Percentiles rank a stretch among this genome's conserved stretches.
These are phyloP conservation scores for Fusarium longipes DNA, from an alignment of 2,329 filamentous ascomycete species.

Conservation along the genomic window DNA sequence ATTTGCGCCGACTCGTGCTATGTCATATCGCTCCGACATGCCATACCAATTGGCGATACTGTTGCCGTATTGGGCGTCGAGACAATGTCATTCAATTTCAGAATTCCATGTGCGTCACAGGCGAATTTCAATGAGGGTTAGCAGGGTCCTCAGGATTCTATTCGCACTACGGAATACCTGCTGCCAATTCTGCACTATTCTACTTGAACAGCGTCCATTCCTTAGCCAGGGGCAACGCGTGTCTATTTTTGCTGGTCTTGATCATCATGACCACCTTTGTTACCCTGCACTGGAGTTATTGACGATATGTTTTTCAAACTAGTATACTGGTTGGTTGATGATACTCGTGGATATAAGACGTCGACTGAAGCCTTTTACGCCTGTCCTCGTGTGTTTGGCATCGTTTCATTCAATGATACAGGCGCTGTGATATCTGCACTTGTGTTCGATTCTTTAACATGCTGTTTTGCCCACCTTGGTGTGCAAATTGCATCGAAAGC, in stretches of 20 bases:
- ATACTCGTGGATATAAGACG: not conserved
- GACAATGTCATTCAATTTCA: slow-evolving; percentile 18
- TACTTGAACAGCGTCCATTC: slow-evolving; percentile 16
- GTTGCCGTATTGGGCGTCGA: slow-evolving; percentile 13
- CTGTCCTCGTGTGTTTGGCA: not conserved
- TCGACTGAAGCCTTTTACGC: not conserved
- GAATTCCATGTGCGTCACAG: slow-evolving; percentile 29
- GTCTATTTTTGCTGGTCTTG: slow-evolving; percentile 23
- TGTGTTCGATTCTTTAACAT: not conserved
- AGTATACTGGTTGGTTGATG: not conserved
- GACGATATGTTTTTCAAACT: slow-evolving; percentile 3
- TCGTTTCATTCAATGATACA: not conserved
- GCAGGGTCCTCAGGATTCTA: slow-evolving; percentile 3
- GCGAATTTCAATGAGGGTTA: slow-evolving; percentile 37
- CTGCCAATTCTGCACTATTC: slow-evolving; percentile 14
- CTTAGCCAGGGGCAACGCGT: slow-evolving; percentile 29
- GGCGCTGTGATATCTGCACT: not conserved
- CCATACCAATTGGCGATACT: slow-evolving; percentile 26
- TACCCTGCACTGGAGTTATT: slow-evolving; percentile 29
- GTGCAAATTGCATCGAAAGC: not conserved
- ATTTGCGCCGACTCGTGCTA: slow-evolving; percentile 21
- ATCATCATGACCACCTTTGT: not conserved
- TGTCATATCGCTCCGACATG: slow-evolving; percentile 18
- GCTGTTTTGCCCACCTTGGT: not conserved
- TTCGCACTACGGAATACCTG: slow-evolving; percentile 10